These are phyloP conservation scores for Penicillium alfredii DNA, from an alignment of 495 filamentous ascomycete genomes.

Conservation along the genomic window DNA sequence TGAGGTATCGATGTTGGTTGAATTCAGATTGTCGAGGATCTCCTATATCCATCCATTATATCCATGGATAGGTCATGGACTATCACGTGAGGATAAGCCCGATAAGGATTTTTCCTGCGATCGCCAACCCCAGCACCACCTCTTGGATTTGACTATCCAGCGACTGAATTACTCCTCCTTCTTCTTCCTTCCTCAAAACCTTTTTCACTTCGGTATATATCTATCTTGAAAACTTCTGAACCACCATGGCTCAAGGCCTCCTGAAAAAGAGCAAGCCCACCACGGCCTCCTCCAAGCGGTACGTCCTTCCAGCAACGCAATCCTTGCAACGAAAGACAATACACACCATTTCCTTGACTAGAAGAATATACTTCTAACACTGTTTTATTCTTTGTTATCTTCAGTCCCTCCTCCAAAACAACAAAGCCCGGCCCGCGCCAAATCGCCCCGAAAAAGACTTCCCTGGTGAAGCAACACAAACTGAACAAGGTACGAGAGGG, in stretches of 20 bases:
- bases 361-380: neutral
- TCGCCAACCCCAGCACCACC: conserved; percentile 11
- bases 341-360: neutral
- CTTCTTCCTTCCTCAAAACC: neutral
- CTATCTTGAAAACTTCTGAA: too few relatives aligned
- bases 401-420: conserved; percentile 9
- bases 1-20: too few relatives aligned
- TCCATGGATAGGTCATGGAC: too few relatives aligned
- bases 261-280: conserved; percentile 34
- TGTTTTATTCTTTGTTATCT: conserved; percentile 1
- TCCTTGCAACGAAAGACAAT: neutral
- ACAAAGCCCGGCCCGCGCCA: conserved; percentile 53
- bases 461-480: conserved; percentile 53
- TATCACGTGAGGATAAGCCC: too few relatives aligned
- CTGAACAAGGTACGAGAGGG: conserved; percentile 51
- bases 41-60: neutral
- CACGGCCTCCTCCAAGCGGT: conserved; percentile 28
- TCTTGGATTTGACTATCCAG: conserved; percentile 1
- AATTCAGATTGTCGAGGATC: neutral
- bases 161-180: conserved; percentile 2
- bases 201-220: neutral
- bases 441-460: conserved; percentile 64
- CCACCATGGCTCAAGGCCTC: conserved; percentile 33
- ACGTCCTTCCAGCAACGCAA: conserved; percentile 6
- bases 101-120: conserved; percentile 21